These are phyloP conservation scores for Mayamaea pseudoterrestris DNA, from an alignment of 108 stramenopile species.

Conservation along the genomic window DNA sequence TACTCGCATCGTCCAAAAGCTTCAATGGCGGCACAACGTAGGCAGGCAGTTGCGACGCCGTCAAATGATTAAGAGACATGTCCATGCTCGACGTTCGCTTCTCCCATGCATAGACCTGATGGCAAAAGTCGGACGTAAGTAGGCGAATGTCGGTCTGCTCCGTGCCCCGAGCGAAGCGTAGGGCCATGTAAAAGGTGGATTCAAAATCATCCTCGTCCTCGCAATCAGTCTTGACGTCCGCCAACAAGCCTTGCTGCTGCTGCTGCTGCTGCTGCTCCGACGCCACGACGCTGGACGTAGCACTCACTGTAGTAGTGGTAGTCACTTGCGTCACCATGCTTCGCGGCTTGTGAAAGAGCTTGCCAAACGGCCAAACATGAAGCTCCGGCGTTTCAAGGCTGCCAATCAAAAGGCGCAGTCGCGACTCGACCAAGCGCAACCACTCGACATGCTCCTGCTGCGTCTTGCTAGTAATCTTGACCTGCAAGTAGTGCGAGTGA, in stretches of 20 bases:
- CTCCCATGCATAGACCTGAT: constrained; percentile 58
- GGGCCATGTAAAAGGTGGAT: constrained; percentile 47
- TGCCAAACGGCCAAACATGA: constrained; percentile 48
- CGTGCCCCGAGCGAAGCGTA: constrained; percentile 41
- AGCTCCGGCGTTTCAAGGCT: constrained; percentile 40
- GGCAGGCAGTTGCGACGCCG: constrained; percentile 31
- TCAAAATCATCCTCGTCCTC: constrained; percentile 9
- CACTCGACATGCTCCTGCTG: constrained; percentile 47
- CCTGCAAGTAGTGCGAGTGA: constrained; percentile 30
- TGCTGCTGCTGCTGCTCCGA: too few species aligned
- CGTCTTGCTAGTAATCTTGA: constrained; percentile 39
- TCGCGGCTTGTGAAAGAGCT: constrained; percentile 45
- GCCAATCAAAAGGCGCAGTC: constrained; percentile 47
- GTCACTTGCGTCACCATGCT: constrained; percentile 16
- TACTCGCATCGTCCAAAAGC: too few species aligned
- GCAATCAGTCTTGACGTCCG: not conserved
- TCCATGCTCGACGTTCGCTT: constrained; percentile 56
- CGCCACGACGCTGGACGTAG: too few species aligned
- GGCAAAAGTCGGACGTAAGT: constrained; percentile 37
- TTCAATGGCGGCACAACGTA: constrained; percentile 14
- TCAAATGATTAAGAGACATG: constrained; percentile 31
- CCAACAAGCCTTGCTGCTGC: too few species aligned
- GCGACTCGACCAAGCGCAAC: constrained; percentile 68
- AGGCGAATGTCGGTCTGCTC: constrained; percentile 39
- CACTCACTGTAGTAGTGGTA: too few species aligned